Percentiles rank a stretch among this genome's conserved stretches.
phyloP scores from a whole-genome alignment of 106 monocot species.

The Xerophyta viscosa region DNA sequence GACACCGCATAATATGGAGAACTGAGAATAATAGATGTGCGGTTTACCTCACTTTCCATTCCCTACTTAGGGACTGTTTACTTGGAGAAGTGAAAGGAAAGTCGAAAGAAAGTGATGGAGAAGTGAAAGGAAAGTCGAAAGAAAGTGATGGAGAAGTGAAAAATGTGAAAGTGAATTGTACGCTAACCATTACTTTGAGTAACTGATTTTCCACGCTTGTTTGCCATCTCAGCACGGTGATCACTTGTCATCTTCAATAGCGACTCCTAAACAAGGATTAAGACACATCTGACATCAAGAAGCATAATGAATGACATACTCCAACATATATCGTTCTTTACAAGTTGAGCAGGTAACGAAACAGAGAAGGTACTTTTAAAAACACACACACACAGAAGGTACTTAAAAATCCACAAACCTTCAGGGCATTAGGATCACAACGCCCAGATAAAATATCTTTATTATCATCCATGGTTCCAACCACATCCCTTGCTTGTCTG shows the following conservation, averaged over 20 bases:
- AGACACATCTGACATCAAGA: too few species aligned
- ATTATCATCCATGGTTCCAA: conserved; percentile 29
- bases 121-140: too few species aligned
- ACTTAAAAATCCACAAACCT: too few species aligned
- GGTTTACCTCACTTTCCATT: too few species aligned
- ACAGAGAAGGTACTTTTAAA: too few species aligned
- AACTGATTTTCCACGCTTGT: conserved; percentile 53
- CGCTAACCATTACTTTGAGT: conserved; percentile 55
- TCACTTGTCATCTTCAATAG: conserved; percentile 73
- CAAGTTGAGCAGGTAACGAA: too few species aligned
- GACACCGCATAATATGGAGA: too few species aligned
- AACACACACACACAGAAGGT: too few species aligned
- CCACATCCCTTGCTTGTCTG: conserved; percentile 40
- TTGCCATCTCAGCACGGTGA: conserved; percentile 86
- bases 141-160: neutral
- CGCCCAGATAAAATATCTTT: conserved; percentile 70
- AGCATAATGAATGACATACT: neutral
- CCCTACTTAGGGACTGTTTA: too few species aligned
- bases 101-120: neutral
- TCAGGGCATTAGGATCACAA: conserved; percentile 69
- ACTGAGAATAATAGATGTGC: too few species aligned
- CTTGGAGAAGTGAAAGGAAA: too few species aligned
- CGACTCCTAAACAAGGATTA: conserved; percentile 47
- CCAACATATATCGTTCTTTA: too few species aligned
- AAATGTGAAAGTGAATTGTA: neutral